Conservation (phyloP, 169 alveolate genomes). For the Plasmodium yoelii region DNA sequence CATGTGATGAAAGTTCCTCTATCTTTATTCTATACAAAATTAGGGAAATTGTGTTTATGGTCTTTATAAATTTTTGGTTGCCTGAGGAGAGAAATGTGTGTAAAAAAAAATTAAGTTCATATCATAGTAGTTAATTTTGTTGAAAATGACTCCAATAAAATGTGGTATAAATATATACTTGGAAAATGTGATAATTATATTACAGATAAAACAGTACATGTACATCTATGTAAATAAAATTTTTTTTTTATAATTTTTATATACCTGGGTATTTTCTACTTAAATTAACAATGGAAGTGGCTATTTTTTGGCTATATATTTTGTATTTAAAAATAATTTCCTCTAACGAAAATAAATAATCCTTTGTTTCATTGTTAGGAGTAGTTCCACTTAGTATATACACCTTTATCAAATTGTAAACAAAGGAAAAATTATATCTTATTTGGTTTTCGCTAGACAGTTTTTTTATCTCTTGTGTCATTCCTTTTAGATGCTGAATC, state of each 20-base stretch:
- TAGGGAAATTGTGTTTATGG: constrained; percentile 41
- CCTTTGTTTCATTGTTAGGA: background rate
- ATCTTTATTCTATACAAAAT: constrained; percentile 43
- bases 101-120: background rate
- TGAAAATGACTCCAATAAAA: too few relatives aligned
- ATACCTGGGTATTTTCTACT: constrained; percentile 26
- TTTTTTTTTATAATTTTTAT: background rate
- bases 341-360: constrained; percentile 16
- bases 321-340: constrained; percentile 63
- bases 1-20: background rate
- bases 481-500: constrained; percentile 16
- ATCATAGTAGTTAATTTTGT: background rate
- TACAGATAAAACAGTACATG: too few relatives aligned
- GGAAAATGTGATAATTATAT: too few relatives aligned
- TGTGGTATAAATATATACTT: too few relatives aligned
- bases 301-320: constrained; percentile 52
- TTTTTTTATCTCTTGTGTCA: constrained; percentile 8
- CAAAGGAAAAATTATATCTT: constrained; percentile 54
- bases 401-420: constrained; percentile 33
- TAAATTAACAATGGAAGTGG: constrained; percentile 4
- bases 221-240: background rate
- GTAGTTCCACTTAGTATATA: constrained; percentile 18
- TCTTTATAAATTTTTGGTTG: constrained; percentile 14
- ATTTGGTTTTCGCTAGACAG: constrained; percentile 44
- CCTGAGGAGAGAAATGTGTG: background rate